Base-by-base conservation (phyloP, 2,329 filamentous ascomycete genomes). In the Lanzia echinophila region DNA sequence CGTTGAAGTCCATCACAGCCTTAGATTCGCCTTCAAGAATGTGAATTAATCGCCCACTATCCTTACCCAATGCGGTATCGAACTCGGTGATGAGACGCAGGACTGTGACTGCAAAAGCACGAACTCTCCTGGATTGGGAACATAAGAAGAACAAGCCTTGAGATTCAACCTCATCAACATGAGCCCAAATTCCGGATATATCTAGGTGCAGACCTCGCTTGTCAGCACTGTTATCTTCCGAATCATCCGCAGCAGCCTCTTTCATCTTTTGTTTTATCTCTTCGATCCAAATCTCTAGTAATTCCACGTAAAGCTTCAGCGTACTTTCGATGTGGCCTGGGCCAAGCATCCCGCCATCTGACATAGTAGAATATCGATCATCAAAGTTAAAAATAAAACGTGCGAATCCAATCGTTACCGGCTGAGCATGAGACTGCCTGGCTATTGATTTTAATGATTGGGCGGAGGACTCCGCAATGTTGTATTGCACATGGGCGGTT, bases 351-450 rank as follows among this genome's bases (percentile, higher is more conserved):
- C 94, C 94, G 32, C 95, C 94, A 65, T 99, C 94, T 10, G 91
- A 96, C 84, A 97, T 96, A 32, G 94, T 97, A 1, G 92, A 90
- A 69, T 99, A 99, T 22, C 91, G 84, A 61, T 95, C 91, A 69
- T 99, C 95, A 68, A 97, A 99, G 62, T 94, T 96, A 74, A 99
- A 99, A 50, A 99, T 99, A 71, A 97, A 99, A 24, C 91, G 81
- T 36, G 94, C 89, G 71, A 99, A 99, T 0, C 94, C 92, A 71
- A 95, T 96, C 0, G 91, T 96, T 3, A 99, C 94, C 69, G 94
- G 88, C 62, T 99, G 90, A 0, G 94, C 91, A 70, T 96, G 88
- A 7, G 87, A 88, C 65, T 99, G 94, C 32, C 88, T 81, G 11
- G 95, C 94, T 63, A 99, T 99, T 0, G 92, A 92, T 68, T 96